phyloP scores from a whole-genome alignment of 2,329 filamentous ascomycete species.

The Zelopaecilomyces penicillatus region DNA sequence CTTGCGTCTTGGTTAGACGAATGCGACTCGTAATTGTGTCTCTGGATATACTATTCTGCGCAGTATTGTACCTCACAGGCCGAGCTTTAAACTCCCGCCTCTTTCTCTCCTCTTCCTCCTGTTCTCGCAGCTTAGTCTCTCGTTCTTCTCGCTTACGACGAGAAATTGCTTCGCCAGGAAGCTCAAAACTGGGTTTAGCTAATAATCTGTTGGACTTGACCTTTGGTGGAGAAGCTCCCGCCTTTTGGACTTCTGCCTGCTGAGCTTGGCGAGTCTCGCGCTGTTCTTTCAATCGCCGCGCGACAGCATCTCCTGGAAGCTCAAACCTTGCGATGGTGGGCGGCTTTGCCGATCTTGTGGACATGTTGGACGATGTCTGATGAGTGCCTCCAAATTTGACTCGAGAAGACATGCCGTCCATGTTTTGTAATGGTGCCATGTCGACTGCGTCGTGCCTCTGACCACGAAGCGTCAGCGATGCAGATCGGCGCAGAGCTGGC shows the following conservation, averaged over 20 bases:
- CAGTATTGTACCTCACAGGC: constrained; percentile 40
- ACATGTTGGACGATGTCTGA: constrained; percentile 19
- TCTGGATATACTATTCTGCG: constrained; percentile 37
- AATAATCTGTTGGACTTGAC: constrained; percentile 43
- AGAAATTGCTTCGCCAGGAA: constrained; percentile 55
- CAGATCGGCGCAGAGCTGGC: constrained; percentile 33
- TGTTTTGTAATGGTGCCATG: constrained; percentile 9
- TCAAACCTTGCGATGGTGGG: constrained; percentile 50
- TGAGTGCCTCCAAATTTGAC: background rate
- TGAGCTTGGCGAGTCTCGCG: constrained; percentile 44
- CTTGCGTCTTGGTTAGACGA: constrained; percentile 37
- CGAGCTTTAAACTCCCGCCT: constrained; percentile 57
- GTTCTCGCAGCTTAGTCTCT: constrained; percentile 44
- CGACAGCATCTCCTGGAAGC: constrained; percentile 54
- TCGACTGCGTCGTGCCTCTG: constrained; percentile 14
- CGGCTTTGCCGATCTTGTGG: constrained; percentile 42
- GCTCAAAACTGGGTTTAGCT: constrained; percentile 49
- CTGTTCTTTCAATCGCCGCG: constrained; percentile 49
- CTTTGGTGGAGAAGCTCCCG: constrained; percentile 32
- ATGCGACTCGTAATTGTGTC: constrained; percentile 51
- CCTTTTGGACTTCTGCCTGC: constrained; percentile 25
- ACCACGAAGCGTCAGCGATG: constrained; percentile 30
- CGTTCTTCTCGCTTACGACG: constrained; percentile 47
- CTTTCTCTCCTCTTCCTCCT: constrained; percentile 53
- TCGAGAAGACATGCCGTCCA: constrained; percentile 11